Conservation (phyloP, 495 filamentous ascomycete species). For the Tuber umbilicatum region DNA sequence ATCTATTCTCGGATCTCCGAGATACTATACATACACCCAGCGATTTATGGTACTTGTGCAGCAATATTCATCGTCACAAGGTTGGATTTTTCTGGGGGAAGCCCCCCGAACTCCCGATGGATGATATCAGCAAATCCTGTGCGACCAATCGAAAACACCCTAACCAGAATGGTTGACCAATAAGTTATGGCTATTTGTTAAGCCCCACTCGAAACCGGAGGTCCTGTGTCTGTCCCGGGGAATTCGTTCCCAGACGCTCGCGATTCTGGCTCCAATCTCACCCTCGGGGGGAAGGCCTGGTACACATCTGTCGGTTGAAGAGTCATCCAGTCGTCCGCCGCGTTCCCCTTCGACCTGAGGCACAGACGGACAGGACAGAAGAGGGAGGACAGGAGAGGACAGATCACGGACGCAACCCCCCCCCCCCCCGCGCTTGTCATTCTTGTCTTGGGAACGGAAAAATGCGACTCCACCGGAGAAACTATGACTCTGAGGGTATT, state of each 20-base stretch:
- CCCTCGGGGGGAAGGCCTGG: background rate
- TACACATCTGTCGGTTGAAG: background rate
- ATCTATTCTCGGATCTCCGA: background rate
- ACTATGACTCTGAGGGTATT: background rate
- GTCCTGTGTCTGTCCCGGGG: background rate
- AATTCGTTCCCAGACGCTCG: background rate
- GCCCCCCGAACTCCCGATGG: background rate
- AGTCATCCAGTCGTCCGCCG: background rate
- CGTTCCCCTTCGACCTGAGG: background rate
- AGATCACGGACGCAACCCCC: background rate
- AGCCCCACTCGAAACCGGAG: background rate
- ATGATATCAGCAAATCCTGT: background rate
- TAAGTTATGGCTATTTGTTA: background rate
- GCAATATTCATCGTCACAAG: background rate
- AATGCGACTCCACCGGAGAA: background rate
- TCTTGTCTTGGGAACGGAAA: background rate
- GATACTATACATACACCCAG: background rate
- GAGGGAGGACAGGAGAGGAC: background rate
- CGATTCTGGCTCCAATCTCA: background rate
- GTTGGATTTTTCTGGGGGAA: background rate
- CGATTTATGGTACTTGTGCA: background rate
- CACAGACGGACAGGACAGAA: background rate
- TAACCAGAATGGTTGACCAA: background rate
- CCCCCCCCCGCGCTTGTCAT: background rate
- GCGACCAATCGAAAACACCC: background rate